Conservation (phyloP, 768 basidiomycete genomes). For the Suillus lakei region DNA sequence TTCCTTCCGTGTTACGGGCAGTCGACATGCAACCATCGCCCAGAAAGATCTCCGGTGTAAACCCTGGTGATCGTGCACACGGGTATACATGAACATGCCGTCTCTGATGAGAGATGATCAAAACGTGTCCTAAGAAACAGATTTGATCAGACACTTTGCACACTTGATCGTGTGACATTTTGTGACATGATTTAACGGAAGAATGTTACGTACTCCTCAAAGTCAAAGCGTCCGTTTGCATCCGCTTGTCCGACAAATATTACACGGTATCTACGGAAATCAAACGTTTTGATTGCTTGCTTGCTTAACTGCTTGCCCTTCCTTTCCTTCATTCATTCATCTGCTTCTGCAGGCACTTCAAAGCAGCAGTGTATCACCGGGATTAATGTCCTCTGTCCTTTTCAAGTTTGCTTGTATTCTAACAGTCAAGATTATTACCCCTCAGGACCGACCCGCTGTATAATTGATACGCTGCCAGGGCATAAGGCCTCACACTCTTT, state of each 20-base stretch:
- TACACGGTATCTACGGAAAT: slow-evolving; percentile 19
- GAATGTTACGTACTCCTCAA: slow-evolving; percentile 7
- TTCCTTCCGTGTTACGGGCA: background rate
- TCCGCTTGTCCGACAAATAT: slow-evolving; percentile 7
- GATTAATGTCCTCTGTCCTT: slow-evolving; percentile 7
- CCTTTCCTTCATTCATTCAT: slow-evolving; percentile 4
- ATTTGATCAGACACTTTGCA: background rate
- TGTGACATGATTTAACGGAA: background rate
- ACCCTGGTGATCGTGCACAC: background rate
- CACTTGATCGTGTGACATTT: slow-evolving; percentile 3
- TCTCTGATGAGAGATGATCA: background rate
- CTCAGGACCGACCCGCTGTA: slow-evolving; percentile 12
- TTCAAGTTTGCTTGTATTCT: slow-evolving; percentile 1
- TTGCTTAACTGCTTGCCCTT: background rate
- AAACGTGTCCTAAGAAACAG: background rate
- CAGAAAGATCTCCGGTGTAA: background rate
- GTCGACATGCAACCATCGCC: too few species aligned
- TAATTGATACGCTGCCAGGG: background rate
- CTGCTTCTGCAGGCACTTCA: background rate
- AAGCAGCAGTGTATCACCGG: slow-evolving; percentile 3
- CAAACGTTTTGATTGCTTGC: slow-evolving; percentile 2
- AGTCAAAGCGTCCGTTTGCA: slow-evolving; percentile 4
- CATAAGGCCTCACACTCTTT: slow-evolving; percentile 7
- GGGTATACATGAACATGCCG: background rate
- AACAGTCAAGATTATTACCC: slow-evolving; percentile 5